These are phyloP conservation scores for Ganoderma lucidum DNA, from an alignment of 1,284 basidiomycete genomes.

Conservation along the genomic window DNA sequence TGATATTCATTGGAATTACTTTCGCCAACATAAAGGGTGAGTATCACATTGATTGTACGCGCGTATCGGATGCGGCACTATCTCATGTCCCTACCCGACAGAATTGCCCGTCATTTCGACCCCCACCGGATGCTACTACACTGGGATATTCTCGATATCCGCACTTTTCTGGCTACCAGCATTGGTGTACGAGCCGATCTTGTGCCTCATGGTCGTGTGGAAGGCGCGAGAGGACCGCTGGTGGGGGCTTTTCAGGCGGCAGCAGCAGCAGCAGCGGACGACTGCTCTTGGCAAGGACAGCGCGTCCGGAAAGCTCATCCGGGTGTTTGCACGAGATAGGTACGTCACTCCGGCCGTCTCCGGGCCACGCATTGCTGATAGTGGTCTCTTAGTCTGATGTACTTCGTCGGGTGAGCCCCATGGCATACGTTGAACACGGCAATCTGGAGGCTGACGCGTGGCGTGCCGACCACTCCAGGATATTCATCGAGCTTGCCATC, in stretches of 20 bases:
- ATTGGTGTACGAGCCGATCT: slow-evolving; percentile 38
- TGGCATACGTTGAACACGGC: background rate
- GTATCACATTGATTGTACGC: background rate
- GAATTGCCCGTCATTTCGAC: slow-evolving; percentile 39
- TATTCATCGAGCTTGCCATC: slow-evolving; percentile 35
- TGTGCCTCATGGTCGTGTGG: slow-evolving; percentile 37
- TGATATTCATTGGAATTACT: slow-evolving; percentile 34
- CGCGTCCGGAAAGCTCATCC: background rate
- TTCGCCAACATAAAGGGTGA: slow-evolving; percentile 33
- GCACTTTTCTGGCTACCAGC: slow-evolving; percentile 40
- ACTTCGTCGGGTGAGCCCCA: slow-evolving; percentile 30
- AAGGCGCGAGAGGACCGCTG: slow-evolving; percentile 31
- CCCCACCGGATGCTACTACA: slow-evolving; percentile 38
- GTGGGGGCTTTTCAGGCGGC: slow-evolving; percentile 5
- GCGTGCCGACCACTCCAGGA: slow-evolving; percentile 24
- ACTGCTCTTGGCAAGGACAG: background rate
- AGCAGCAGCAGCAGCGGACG: slow-evolving; percentile 14
- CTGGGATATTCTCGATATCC: slow-evolving; percentile 33
- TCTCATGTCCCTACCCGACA: slow-evolving; percentile 15
- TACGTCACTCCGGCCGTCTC: background rate
- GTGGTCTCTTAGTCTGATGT: slow-evolving; percentile 25
- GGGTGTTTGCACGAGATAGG: slow-evolving; percentile 10
- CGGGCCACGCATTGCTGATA: background rate
- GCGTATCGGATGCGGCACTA: background rate
- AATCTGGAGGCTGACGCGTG: background rate